phyloP scores from a whole-genome alignment of 192 early-diverging fungal genomes.

The Gorgonomyces haynaldii region DNA sequence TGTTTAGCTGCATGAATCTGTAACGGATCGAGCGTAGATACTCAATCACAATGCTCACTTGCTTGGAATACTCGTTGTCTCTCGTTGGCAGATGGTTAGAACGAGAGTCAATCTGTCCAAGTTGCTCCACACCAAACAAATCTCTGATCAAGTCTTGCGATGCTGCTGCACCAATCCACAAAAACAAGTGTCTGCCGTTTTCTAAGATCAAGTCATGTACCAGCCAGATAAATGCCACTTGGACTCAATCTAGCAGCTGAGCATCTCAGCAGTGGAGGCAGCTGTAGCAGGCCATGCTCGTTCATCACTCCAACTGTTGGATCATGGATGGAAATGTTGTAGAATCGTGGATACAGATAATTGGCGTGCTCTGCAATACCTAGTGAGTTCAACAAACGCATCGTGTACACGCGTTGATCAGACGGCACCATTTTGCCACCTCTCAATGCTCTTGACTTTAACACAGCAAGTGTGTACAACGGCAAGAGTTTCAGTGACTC shows the following conservation, averaged over 20 bases:
- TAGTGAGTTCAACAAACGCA: conserved; percentile 67
- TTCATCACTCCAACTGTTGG: conserved; percentile 34
- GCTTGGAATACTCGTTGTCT: conserved; percentile 46
- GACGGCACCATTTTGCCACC: conserved; percentile 50
- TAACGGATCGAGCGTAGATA: conserved; percentile 54
- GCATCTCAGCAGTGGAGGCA: conserved; percentile 59
- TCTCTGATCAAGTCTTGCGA: conserved; percentile 49
- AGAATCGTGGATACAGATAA: conserved; percentile 75
- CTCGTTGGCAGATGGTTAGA: conserved; percentile 54
- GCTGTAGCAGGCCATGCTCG: conserved; percentile 37
- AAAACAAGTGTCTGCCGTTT: conserved; percentile 60
- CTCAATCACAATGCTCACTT: conserved; percentile 52
- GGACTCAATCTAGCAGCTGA: conserved; percentile 68
- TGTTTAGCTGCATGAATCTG: conserved; percentile 52
- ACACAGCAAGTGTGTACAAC: conserved; percentile 68
- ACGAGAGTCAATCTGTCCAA: conserved; percentile 63
- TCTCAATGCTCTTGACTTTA: conserved; percentile 76
- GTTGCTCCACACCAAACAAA: conserved; percentile 68
- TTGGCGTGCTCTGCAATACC: conserved; percentile 62
- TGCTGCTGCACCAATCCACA: conserved; percentile 81
- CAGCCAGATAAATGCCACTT: conserved; percentile 69
- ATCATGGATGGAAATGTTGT: conserved; percentile 25
- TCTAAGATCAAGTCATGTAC: conserved; percentile 41
- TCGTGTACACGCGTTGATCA: conserved; percentile 69
- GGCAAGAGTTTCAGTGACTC: conserved; percentile 93